These are phyloP conservation scores for Phytophthora sansomeana DNA, from an alignment of 352 stramenopile genomes.

Conservation along the genomic window DNA sequence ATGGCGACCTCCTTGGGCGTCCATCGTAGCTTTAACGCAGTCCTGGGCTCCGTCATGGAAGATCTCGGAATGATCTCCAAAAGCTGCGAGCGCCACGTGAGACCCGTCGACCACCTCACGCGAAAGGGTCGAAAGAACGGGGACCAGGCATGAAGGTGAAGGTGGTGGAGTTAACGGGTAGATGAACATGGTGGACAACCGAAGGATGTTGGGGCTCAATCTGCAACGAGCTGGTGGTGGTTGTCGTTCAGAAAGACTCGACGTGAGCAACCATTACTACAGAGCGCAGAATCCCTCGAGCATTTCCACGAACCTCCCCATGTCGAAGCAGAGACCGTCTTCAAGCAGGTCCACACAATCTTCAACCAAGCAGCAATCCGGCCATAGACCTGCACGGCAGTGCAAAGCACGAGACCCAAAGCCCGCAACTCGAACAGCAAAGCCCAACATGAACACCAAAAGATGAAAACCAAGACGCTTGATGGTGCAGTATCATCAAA, in stretches of 20 bases:
- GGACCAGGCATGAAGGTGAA: not conserved
- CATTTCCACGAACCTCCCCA: not conserved
- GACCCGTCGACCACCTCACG: not conserved
- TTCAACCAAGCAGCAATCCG: slow-evolving; percentile 9
- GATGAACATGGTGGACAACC: too few species aligned
- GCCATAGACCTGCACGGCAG: not conserved
- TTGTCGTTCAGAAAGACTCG: too few species aligned
- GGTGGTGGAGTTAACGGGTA: too few species aligned
- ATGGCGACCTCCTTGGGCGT: slow-evolving; percentile 15
- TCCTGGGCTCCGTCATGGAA: slow-evolving; percentile 18
- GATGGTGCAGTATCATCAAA: too few species aligned
- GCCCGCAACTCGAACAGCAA: not conserved
- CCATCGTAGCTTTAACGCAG: slow-evolving; percentile 29
- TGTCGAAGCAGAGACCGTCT: slow-evolving; percentile 1
- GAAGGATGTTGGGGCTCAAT: too few species aligned
- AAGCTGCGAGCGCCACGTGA: slow-evolving; percentile 6
- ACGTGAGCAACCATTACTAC: not conserved
- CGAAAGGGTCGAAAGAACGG: not conserved
- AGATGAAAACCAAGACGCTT: too few species aligned
- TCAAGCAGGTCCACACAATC: not conserved
- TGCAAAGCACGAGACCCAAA: not conserved
- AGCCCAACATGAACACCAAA: not conserved
- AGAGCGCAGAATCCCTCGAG: not conserved
- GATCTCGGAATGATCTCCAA: not conserved
- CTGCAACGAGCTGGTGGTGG: too few species aligned